phyloP scores from a whole-genome alignment of 2,329 filamentous ascomycete genomes.

The Verticillium zaregamsianum region DNA sequence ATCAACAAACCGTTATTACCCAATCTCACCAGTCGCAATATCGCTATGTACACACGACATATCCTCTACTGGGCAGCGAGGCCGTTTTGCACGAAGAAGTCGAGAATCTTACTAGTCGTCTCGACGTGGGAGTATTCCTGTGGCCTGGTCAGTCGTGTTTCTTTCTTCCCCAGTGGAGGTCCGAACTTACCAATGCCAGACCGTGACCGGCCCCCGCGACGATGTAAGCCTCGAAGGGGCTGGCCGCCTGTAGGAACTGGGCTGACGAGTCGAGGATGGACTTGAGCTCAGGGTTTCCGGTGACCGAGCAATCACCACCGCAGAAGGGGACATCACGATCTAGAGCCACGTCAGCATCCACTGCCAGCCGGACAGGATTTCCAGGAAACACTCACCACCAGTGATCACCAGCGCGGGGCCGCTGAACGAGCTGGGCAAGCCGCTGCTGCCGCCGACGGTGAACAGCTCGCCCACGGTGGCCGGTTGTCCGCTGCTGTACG shows the following conservation, averaged over 20 bases:
- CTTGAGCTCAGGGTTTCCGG: constrained; percentile 27
- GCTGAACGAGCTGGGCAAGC: constrained; percentile 31
- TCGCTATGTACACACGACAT: background rate
- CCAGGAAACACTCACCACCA: constrained; percentile 33
- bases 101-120: constrained; percentile 30
- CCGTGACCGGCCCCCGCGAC: constrained; percentile 48
- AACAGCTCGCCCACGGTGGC: constrained; percentile 55
- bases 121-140: constrained; percentile 23
- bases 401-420: constrained; percentile 58
- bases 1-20: background rate
- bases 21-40: background rate
- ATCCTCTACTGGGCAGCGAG: constrained; percentile 1
- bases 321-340: constrained; percentile 53
- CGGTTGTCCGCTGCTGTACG: constrained; percentile 47
- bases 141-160: background rate
- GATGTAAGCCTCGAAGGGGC: constrained; percentile 47
- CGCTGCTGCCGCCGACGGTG: constrained; percentile 40
- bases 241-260: constrained; percentile 38
- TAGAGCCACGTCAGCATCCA: constrained; percentile 13
- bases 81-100: constrained; percentile 27
- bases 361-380: no score
- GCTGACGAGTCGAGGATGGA: constrained; percentile 40
- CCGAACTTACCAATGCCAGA: constrained; percentile 37
- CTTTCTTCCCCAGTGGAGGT: background rate
- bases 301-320: constrained; percentile 53